Evolutionary conservation across 495 filamentous ascomycete genomes (phyloP).

Genomic region (Coniosporium apollinis): DNA sequence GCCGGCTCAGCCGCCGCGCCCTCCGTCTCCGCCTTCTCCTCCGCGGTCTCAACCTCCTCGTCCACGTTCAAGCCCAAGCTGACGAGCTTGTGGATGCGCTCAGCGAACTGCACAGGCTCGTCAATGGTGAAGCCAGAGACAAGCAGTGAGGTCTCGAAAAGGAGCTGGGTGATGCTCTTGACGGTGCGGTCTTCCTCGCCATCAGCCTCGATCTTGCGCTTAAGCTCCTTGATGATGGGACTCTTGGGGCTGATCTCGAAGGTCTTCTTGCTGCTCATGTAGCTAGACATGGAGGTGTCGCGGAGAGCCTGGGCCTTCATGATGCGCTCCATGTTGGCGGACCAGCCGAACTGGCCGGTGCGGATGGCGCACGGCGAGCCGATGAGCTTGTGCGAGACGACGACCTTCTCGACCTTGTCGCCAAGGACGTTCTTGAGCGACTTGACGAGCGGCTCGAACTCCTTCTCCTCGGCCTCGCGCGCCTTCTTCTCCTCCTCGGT

Average conservation of each 20-base stretch:
- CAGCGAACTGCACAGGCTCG: conserved; percentile 90
- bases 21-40: conserved; percentile 40
- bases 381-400: conserved; percentile 94
- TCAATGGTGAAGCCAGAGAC: conserved; percentile 99
- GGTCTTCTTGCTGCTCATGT: conserved; percentile 99
- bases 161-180: conserved; percentile 92
- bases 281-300: conserved; percentile 97
- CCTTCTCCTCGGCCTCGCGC: conserved; percentile 95
- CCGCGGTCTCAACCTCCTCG: conserved; percentile 63
- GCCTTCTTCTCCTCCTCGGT: conserved; percentile 97
- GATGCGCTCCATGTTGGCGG: conserved; percentile 99
- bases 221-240: conserved; percentile 89
- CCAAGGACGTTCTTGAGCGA: conserved; percentile 95
- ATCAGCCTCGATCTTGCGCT: conserved; percentile 94
- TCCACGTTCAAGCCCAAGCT: conserved; percentile 91
- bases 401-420: conserved; percentile 99
- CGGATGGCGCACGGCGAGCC: conserved; percentile 96
- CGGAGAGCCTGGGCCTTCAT: conserved; percentile 99
- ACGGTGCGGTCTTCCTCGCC: conserved; percentile 96
- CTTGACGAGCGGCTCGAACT: conserved; percentile 87
- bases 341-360: conserved; percentile 99
- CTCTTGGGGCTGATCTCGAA: conserved; percentile 99
- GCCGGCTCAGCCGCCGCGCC: conserved; percentile 36
- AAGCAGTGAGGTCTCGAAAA: conserved; percentile 95
- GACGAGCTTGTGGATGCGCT: conserved; percentile 98